These are phyloP conservation scores for Pythium angustatum DNA, from an alignment of 352 stramenopile species.

Conservation along the genomic window DNA sequence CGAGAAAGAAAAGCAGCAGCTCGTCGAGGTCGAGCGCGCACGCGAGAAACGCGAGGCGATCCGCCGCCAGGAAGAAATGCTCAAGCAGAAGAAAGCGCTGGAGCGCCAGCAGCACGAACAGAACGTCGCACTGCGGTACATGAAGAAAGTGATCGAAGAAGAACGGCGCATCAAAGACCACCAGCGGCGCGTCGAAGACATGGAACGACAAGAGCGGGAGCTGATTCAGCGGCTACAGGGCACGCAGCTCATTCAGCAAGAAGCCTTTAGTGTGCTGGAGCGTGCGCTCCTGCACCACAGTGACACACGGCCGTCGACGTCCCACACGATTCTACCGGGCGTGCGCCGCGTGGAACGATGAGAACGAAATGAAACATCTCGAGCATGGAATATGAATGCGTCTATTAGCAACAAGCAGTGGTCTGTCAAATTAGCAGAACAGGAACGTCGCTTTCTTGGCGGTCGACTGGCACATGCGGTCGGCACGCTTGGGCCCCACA, in stretches of 20 bases:
- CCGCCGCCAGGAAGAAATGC: conserved; percentile 54
- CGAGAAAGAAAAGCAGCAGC: conserved; percentile 55
- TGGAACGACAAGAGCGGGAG: conserved; percentile 64
- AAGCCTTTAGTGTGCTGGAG: conserved; percentile 74
- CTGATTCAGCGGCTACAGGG: conserved; percentile 70
- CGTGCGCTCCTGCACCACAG: conserved; percentile 49
- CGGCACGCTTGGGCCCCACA: conserved; percentile 63
- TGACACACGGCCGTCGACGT: conserved; percentile 12
- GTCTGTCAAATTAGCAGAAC: conserved; percentile 58
- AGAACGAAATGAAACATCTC: neutral
- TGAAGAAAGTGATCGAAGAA: conserved; percentile 68
- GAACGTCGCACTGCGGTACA: conserved; percentile 45
- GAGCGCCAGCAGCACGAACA: conserved; percentile 55
- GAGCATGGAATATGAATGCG: neutral
- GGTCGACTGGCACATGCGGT: conserved; percentile 70
- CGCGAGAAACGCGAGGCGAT: conserved; percentile 58
- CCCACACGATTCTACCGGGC: conserved; percentile 14
- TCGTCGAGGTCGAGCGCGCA: conserved; percentile 53
- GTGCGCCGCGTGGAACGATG: conserved; percentile 20
- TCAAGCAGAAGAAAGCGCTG: conserved; percentile 50
- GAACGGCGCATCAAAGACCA: conserved; percentile 62
- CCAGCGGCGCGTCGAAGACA: conserved; percentile 51
- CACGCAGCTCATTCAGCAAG: conserved; percentile 70
- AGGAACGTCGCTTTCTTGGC: conserved; percentile 72
- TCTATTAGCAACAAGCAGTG: conserved; percentile 1